Percentiles rank a stretch among this genome's conserved stretches.
Evolutionary conservation across 2,329 filamentous ascomycete genomes (phyloP).

Genomic region (Colletotrichum noveboracense): DNA sequence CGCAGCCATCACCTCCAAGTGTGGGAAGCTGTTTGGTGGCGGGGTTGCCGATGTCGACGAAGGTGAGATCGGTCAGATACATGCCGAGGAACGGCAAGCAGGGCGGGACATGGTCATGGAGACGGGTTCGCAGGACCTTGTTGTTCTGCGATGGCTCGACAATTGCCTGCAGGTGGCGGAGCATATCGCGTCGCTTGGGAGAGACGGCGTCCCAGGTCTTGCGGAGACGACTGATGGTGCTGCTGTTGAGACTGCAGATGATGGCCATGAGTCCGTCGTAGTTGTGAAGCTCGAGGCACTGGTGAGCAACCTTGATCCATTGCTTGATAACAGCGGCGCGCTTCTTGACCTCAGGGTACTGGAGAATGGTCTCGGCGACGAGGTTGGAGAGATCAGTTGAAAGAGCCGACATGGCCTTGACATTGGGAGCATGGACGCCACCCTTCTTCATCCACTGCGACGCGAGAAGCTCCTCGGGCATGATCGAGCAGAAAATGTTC

Average conservation of each 20-base stretch:
- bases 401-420: conserved; percentile 90
- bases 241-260: conserved; percentile 91
- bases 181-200: conserved; percentile 78
- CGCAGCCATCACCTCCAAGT: conserved; percentile 46
- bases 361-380: conserved; percentile 90
- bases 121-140: conserved; percentile 79
- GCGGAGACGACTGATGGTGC: conserved; percentile 85
- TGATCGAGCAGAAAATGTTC: conserved; percentile 86
- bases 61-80: conserved; percentile 94
- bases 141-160: conserved; percentile 93
- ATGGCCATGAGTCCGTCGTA: conserved; percentile 98
- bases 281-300: conserved; percentile 89
- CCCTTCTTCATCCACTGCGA: conserved; percentile 94
- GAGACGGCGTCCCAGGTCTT: conserved; percentile 93
- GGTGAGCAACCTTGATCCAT: conserved; percentile 93
- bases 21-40: conserved; percentile 77
- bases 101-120: conserved; percentile 86
- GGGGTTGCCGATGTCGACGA: conserved; percentile 93
- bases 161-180: conserved; percentile 81
- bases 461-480: conserved; percentile 88
- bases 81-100: conserved; percentile 96
- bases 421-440: conserved; percentile 81
- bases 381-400: conserved; percentile 93
- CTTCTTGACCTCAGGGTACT: conserved; percentile 90
- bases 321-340: conserved; percentile 91